Percentiles rank a stretch among this genome's conserved stretches.
Evolutionary conservation across 2,329 filamentous ascomycete species (phyloP).

Genomic region (Penicillium sp.): DNA sequence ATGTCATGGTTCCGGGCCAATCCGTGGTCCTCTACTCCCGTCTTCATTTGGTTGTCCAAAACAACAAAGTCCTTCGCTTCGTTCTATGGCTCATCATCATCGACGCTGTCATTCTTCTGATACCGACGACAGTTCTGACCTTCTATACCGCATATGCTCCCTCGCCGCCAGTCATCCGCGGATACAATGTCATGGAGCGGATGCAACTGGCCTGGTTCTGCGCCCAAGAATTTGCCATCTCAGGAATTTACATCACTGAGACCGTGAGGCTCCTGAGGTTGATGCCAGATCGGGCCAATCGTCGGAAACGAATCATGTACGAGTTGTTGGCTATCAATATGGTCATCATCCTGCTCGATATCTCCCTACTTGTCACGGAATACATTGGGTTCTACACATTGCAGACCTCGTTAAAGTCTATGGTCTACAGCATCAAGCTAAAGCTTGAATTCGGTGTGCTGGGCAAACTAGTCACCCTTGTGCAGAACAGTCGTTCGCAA

Average conservation of each 20-base stretch:
- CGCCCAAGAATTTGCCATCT: slow-evolving; percentile 47
- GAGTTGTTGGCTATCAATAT: slow-evolving; percentile 50
- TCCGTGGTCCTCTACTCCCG: slow-evolving; percentile 61
- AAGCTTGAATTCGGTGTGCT: slow-evolving; percentile 51
- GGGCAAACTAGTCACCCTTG: slow-evolving; percentile 43
- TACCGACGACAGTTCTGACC: slow-evolving; percentile 53
- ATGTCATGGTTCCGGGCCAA: slow-evolving; percentile 59
- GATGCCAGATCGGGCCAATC: slow-evolving; percentile 33
- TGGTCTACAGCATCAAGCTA: slow-evolving; percentile 49
- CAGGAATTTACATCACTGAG: slow-evolving; percentile 51
- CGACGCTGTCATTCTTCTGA: slow-evolving; percentile 52
- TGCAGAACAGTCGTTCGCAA: slow-evolving; percentile 31
- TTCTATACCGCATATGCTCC: slow-evolving; percentile 40
- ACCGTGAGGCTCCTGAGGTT: slow-evolving; percentile 46
- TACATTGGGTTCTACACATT: slow-evolving; percentile 44
- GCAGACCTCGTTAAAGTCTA: slow-evolving; percentile 46
- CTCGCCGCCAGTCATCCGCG: slow-evolving; percentile 26
- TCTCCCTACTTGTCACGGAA: slow-evolving; percentile 44
- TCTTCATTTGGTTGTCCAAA: slow-evolving; percentile 57
- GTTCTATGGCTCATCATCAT: slow-evolving; percentile 57
- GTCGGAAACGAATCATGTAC: slow-evolving; percentile 44
- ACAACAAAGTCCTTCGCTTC: slow-evolving; percentile 45
- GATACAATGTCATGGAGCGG: slow-evolving; percentile 45
- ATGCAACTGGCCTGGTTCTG: slow-evolving; percentile 44
- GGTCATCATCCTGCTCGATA: slow-evolving; percentile 46